Evolutionary conservation across 2,329 filamentous ascomycete species (phyloP).

Genomic region (Aplosporella prunicola): DNA sequence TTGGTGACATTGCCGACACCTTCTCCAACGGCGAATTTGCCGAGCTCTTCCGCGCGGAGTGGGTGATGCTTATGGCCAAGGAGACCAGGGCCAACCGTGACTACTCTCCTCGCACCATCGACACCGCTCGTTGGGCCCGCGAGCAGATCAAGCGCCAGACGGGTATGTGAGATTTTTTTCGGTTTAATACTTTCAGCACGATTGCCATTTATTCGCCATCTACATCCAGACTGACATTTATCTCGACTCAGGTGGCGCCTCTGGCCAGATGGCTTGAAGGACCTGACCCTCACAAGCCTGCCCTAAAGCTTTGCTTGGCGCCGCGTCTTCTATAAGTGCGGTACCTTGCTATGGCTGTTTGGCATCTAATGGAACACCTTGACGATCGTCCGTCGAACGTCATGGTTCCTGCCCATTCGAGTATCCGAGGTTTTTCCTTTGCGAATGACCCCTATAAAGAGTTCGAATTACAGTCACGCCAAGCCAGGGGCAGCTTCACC

Average conservation of each 20-base stretch:
- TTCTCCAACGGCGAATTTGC: conserved; percentile 85
- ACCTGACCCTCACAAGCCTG: background rate
- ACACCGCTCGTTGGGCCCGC: conserved; percentile 93
- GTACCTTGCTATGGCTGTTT: no score
- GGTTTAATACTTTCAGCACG: background rate
- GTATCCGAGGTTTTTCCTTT: no score
- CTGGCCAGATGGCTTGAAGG: conserved; percentile 13
- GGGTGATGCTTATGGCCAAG: conserved; percentile 82
- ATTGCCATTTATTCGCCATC: background rate
- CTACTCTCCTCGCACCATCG: conserved; percentile 73
- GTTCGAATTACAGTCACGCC: no score
- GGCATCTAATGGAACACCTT: no score
- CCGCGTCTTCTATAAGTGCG: background rate
- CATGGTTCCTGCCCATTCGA: no score
- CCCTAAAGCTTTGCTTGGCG: background rate
- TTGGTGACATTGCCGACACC: conserved; percentile 89
- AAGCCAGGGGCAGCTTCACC: no score
- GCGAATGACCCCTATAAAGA: no score
- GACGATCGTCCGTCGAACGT: no score
- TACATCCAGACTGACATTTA: background rate
- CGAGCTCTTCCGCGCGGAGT: conserved; percentile 79
- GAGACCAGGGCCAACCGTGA: conserved; percentile 86
- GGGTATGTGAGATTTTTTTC: conserved; percentile 19
- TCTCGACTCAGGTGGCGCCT: conserved; percentile 5
- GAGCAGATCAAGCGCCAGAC: conserved; percentile 94